A percentile compares a stretch with the other conserved stretches of the same genome.
These are phyloP conservation scores for Tuber magnatum DNA, from an alignment of 495 filamentous ascomycete species.

Conservation along the genomic window DNA sequence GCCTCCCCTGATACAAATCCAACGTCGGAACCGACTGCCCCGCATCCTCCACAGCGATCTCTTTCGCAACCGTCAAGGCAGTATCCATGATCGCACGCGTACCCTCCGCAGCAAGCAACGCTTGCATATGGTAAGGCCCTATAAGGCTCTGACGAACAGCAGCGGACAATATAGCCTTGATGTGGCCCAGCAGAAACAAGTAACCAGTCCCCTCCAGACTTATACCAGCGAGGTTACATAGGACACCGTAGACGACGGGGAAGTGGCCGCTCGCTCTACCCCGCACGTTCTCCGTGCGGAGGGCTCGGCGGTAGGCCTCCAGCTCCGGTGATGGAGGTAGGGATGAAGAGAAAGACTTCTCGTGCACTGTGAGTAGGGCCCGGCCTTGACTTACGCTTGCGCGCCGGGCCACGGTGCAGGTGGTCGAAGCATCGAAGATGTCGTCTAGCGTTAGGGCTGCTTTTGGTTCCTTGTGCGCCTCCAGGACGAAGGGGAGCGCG, in stretches of 20 bases:
- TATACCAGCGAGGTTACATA: conserved; percentile 44
- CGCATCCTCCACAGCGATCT: conserved; percentile 59
- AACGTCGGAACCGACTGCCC: conserved; percentile 80
- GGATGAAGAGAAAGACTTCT: conserved; percentile 50
- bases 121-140: conserved; percentile 89
- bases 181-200: conserved; percentile 78
- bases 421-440: conserved; percentile 71
- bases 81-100: conserved; percentile 56
- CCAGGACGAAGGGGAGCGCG: conserved; percentile 75
- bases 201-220: conserved; percentile 63
- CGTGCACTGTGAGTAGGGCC: conserved; percentile 83
- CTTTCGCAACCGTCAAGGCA: conserved; percentile 56
- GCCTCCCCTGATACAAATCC: conserved; percentile 90
- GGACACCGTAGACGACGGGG: conserved; percentile 53
- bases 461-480: conserved; percentile 59
- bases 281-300: conserved; percentile 4
- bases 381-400: conserved; percentile 78
- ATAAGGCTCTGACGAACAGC: conserved; percentile 82
- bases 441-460: conserved; percentile 61
- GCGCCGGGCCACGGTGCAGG: conserved; percentile 79
- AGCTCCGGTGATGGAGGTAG: conserved; percentile 2
- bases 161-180: conserved; percentile 79
- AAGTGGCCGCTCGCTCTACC: conserved; percentile 36
- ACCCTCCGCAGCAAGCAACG: conserved; percentile 60
- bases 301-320: conserved; percentile 16